These are phyloP conservation scores for Asterionellopsis glacialis DNA, from an alignment of 108 stramenopile species.

Conservation along the genomic window DNA sequence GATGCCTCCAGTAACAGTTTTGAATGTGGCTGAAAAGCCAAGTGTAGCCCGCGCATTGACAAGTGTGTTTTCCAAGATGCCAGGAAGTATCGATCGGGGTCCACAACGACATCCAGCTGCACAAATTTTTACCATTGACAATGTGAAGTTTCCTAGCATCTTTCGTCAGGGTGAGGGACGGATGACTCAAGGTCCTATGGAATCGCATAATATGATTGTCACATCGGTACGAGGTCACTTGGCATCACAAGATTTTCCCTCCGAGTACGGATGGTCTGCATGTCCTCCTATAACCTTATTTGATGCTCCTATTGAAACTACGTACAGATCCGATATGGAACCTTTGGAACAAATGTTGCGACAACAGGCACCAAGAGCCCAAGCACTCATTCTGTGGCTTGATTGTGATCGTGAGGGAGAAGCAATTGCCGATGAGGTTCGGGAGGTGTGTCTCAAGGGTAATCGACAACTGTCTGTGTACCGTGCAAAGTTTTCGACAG, in stretches of 20 bases:
- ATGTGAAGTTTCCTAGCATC: slow-evolving; percentile 68
- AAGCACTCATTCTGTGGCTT: slow-evolving; percentile 93
- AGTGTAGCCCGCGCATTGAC: slow-evolving; percentile 92
- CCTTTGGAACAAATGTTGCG: slow-evolving; percentile 64
- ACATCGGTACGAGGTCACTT: slow-evolving; percentile 86
- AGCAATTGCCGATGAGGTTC: slow-evolving; percentile 92
- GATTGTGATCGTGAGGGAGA: slow-evolving; percentile 99
- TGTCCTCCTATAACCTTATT: slow-evolving; percentile 73
- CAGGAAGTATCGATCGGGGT: slow-evolving; percentile 34
- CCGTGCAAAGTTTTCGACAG: slow-evolving; percentile 92
- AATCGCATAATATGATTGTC: slow-evolving; percentile 82
- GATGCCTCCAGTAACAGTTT: slow-evolving; percentile 16
- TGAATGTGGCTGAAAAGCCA: slow-evolving; percentile 99
- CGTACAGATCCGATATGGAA: slow-evolving; percentile 70
- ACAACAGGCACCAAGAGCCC: slow-evolving; percentile 29
- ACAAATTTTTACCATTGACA: slow-evolving; percentile 71
- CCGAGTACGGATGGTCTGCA: slow-evolving; percentile 60
- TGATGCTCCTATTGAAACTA: slow-evolving; percentile 70
- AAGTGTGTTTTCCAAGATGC: slow-evolving; percentile 55
- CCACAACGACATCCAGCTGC: slow-evolving; percentile 27
- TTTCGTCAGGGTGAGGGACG: slow-evolving; percentile 52
- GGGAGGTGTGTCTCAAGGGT: slow-evolving; percentile 59
- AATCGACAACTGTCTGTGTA: slow-evolving; percentile 60
- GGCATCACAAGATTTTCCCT: slow-evolving; percentile 64
- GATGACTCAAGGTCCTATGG: slow-evolving; percentile 8